Evolutionary conservation across 2,329 filamentous ascomycete genomes (phyloP), one percentile per base, ranked within the genome.

Genomic region (Neurospora sp.): DNA sequence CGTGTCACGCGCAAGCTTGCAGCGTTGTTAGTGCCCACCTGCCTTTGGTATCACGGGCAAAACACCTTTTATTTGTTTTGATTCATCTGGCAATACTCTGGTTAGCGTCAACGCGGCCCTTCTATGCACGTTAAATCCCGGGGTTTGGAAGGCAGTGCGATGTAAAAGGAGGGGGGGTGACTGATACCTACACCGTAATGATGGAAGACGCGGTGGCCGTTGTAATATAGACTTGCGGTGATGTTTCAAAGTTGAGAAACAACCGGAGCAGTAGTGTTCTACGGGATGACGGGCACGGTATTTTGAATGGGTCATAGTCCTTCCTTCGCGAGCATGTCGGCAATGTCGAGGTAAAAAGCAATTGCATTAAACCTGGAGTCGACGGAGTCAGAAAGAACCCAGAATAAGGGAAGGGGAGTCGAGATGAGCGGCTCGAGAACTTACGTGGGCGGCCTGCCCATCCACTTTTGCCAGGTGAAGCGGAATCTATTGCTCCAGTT

Each of bases 251-350:
- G 3, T 62, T 62, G 12, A 62, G 52, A 33, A 23, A 33, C 52
- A 33, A 17, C 46, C 43, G 5, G 43, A 52, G 43, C 43, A 52
- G 43, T 6, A 46, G 12, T 33, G 52, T 1, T 33, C 12, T 62
- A 17, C 15, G 3, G 11, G 6, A 57, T 33, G 12, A 57, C 46
- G 23, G 23, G 46, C 12, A 57, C 0, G 84, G 87, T 0, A 88
- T 89, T 52, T 52, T 17, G 11, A 4, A 4, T 6, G 28, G 66
- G 36, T 74, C 74, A 82, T 17, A 81, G 73, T 19, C 87, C 88
- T 76, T 92, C 89, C 74, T 89, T 90, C 2, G 90, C 88, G 67
- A 92, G 80, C 89, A 91, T 92, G 75, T 92, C 86, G 11, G 85
- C 85, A 75, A 91, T 87, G 71, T 85, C 87, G 2, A 90, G 82